phyloP scores from a whole-genome alignment of 2,329 filamentous ascomycete genomes.

The Pseudopithomyces chartarum region DNA sequence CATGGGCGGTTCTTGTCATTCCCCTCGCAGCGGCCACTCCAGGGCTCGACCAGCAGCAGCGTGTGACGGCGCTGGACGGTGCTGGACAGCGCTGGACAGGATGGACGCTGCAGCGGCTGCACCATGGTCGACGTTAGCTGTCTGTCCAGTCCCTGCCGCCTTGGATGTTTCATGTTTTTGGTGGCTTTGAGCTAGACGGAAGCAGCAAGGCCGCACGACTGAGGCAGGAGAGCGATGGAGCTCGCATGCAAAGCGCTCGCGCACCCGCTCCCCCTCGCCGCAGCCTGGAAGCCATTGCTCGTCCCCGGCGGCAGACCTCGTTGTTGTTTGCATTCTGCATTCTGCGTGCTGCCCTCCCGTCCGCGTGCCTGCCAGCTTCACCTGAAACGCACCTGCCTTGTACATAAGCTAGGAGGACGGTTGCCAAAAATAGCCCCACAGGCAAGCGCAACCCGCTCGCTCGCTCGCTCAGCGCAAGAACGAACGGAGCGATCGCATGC shows the following conservation, averaged over 20 bases:
- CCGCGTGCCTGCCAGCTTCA: slow-evolving; percentile 19
- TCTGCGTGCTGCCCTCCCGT: too few species aligned
- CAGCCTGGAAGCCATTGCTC: neutral
- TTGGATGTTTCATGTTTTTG: slow-evolving; percentile 4
- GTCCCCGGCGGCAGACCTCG: neutral
- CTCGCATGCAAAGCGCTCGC: neutral
- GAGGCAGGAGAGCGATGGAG: neutral
- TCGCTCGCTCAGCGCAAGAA: neutral
- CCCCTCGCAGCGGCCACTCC: too few species aligned
- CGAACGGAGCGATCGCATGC: slow-evolving; percentile 14
- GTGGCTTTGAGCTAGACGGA: neutral
- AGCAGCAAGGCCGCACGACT: slow-evolving; percentile 1
- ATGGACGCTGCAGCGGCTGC: neutral
- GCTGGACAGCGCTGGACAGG: too few species aligned
- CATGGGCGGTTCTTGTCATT: too few species aligned
- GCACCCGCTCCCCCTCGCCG: neutral
- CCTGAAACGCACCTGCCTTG: slow-evolving; percentile 38
- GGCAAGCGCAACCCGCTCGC: slow-evolving; percentile 5
- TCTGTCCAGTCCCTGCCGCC: neutral
- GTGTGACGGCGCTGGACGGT: too few species aligned
- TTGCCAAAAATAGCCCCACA: slow-evolving; percentile 29
- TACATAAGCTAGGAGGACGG: slow-evolving; percentile 18
- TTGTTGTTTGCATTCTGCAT: neutral
- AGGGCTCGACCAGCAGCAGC: too few species aligned
- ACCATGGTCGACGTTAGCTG: neutral